These are phyloP conservation scores for Striga asiatica DNA, from an alignment of 257 asterid genomes.

Conservation along the genomic window DNA sequence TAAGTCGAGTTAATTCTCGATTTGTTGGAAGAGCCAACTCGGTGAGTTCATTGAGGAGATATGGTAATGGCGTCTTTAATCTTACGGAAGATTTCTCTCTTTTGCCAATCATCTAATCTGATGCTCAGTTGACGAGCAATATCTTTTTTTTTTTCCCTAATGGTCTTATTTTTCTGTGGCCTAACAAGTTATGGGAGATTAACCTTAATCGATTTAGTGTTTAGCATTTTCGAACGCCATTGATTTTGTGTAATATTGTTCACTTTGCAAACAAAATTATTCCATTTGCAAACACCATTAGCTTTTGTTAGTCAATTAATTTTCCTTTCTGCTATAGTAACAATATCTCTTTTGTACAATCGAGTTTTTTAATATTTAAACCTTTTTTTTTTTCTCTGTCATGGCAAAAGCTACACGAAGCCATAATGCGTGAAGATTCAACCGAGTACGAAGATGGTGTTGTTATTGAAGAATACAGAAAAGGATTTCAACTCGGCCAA, in stretches of 20 bases:
- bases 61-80: conserved; percentile 17
- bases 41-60: conserved; percentile 42
- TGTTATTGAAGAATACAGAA: conserved; percentile 59
- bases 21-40: conserved; percentile 53
- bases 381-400: conserved; percentile 8
- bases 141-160: too few species aligned
- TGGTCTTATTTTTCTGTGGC: too few species aligned
- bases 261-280: too few species aligned
- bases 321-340: neutral
- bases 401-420: conserved; percentile 82
- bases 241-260: too few species aligned
- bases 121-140: too few species aligned
- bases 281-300: too few species aligned
- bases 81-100: neutral
- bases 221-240: too few species aligned
- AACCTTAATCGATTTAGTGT: too few species aligned
- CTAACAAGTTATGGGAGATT: too few species aligned
- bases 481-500: conserved; percentile 65
- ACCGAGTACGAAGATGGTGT: conserved; percentile 55
- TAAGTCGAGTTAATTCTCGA: conserved; percentile 29
- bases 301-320: neutral
- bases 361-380: conserved; percentile 11
- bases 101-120: neutral
- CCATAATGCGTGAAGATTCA: conserved; percentile 88
- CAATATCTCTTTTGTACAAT: neutral